These are phyloP conservation scores for Trametes coccinea DNA, from an alignment of 768 basidiomycete species.

Conservation along the genomic window DNA sequence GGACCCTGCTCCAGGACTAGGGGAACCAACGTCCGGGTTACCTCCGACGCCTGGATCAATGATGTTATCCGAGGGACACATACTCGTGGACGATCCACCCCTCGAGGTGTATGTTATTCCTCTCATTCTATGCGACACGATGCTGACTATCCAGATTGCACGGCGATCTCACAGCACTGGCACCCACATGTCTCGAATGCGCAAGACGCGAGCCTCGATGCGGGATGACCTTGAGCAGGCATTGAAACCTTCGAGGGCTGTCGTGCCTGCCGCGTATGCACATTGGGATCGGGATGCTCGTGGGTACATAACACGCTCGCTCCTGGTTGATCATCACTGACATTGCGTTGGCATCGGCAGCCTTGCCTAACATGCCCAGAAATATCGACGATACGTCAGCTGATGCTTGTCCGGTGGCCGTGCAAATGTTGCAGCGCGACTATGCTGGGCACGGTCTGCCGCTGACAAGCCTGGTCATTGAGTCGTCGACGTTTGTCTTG, in stretches of 20 bases:
- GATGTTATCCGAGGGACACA: not conserved
- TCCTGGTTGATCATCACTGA: not conserved
- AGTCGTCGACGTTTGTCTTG: not conserved
- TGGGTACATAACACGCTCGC: not conserved
- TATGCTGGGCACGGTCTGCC: constrained; percentile 1
- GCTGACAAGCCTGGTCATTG: constrained; percentile 5
- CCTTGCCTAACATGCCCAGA: not conserved
- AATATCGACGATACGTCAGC: not conserved
- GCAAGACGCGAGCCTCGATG: no score
- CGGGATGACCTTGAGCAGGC: no score
- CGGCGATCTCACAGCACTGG: no score
- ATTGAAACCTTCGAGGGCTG: not conserved
- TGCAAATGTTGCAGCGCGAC: not conserved
- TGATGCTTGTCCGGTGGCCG: not conserved
- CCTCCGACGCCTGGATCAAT: not conserved
- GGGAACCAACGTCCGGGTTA: not conserved
- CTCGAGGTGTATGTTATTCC: no score
- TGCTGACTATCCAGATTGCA: no score
- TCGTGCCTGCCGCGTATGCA: not conserved
- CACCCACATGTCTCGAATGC: no score
- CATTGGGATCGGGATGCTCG: not conserved
- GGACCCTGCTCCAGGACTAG: not conserved
- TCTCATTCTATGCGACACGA: no score
- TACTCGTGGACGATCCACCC: no score
- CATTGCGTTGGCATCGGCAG: not conserved